Evolutionary conservation across 2,329 filamentous ascomycete genomes (phyloP).

Genomic region (Stachybotrys elegans): DNA sequence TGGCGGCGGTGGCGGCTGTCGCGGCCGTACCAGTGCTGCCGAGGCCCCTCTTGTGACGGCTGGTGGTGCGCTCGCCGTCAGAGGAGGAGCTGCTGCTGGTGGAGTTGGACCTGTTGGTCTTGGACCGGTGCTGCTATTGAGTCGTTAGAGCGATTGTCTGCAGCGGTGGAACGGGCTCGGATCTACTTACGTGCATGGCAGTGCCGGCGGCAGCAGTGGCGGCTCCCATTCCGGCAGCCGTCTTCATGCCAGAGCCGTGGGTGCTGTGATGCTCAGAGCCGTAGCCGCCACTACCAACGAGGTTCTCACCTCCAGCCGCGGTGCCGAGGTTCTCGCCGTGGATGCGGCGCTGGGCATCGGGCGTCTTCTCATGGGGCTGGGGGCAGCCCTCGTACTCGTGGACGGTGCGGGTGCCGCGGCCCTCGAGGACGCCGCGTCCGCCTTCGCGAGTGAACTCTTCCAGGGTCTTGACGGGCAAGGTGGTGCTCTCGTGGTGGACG

Average conservation of each 20-base stretch:
- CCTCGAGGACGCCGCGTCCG: constrained; percentile 45
- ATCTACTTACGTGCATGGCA: neutral
- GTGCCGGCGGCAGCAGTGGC: neutral
- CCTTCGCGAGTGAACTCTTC: constrained; percentile 49
- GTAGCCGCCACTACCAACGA: neutral
- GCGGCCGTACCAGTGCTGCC: neutral
- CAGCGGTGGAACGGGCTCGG: too few relatives aligned
- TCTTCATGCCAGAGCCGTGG: constrained; percentile 16
- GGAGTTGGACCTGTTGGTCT: neutral
- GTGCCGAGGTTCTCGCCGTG: constrained; percentile 13
- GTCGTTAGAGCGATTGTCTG: neutral
- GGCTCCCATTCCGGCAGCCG: neutral
- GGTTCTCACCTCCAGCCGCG: neutral
- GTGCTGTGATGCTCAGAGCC: neutral
- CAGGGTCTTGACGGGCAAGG: constrained; percentile 59
- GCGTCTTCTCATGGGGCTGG: constrained; percentile 19
- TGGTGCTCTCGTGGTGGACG: constrained; percentile 60
- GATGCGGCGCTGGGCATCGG: constrained; percentile 9
- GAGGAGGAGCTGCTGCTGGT: neutral
- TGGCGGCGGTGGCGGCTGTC: neutral
- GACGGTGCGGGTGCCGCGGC: constrained; percentile 46
- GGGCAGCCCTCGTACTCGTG: constrained; percentile 61
- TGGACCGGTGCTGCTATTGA: neutral
- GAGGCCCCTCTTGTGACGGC: neutral
- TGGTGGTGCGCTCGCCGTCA: neutral